These are phyloP conservation scores for Botrytis aclada DNA, from an alignment of 2,329 filamentous ascomycete genomes.

Conservation along the genomic window DNA sequence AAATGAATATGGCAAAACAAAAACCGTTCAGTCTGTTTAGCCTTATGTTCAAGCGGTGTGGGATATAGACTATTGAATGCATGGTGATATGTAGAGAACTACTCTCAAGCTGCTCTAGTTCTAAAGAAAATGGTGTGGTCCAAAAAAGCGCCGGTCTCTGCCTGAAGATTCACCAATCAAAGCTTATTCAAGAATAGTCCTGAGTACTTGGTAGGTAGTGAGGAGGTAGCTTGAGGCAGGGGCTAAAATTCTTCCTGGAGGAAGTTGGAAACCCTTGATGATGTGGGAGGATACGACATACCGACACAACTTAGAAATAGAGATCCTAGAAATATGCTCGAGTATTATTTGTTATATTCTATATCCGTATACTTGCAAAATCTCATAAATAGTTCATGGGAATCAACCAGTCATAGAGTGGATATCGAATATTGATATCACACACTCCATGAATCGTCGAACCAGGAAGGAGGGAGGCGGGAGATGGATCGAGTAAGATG, in stretches of 20 bases:
- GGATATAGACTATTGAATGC: neutral
- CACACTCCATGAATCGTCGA: constrained; percentile 7
- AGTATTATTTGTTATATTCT: neutral
- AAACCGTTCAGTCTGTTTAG: neutral
- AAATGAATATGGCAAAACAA: neutral
- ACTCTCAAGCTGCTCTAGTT: neutral
- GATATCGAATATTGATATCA: neutral
- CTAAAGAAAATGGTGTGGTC: neutral
- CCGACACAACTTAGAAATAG: neutral
- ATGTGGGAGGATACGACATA: neutral
- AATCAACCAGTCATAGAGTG: neutral
- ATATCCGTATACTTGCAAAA: neutral
- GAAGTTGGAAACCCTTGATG: neutral
- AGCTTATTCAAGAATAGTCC: neutral
- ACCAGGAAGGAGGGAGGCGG: neutral
- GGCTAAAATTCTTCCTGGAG: constrained; percentile 5
- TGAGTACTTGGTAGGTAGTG: neutral
- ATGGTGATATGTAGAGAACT: neutral
- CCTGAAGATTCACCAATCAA: neutral
- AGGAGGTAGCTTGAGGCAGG: constrained; percentile 1
- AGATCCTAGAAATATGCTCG: neutral
- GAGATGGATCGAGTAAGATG: neutral
- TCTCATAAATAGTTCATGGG: neutral
- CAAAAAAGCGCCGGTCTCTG: constrained; percentile 1
- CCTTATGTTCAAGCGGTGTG: neutral